These are phyloP conservation scores for Xerocomus spinulosus DNA, from an alignment of 768 basidiomycete genomes.

Conservation along the genomic window DNA sequence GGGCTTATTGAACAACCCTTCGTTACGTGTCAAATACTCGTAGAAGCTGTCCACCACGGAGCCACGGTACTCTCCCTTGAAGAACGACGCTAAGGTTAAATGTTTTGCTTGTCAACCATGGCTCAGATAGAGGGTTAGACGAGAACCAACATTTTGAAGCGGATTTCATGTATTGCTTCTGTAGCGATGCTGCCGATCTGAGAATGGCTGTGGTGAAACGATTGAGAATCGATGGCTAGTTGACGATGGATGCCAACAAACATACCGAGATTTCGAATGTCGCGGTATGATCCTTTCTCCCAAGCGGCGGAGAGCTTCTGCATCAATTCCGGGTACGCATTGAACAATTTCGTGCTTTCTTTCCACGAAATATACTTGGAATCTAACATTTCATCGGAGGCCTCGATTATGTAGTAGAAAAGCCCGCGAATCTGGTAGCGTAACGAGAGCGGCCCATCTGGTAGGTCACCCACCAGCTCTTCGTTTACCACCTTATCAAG, in stretches of 20 bases:
- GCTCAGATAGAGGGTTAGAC: not conserved
- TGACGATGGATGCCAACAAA: not conserved
- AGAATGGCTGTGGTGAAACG: not conserved
- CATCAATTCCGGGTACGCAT: not conserved
- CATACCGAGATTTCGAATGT: not conserved
- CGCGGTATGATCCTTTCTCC: not conserved
- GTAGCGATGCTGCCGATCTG: not conserved
- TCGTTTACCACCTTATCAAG: not conserved
- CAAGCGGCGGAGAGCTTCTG: not conserved
- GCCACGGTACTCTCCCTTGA: not conserved
- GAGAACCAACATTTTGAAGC: not conserved
- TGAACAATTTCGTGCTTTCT: not conserved
- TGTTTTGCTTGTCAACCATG: not conserved
- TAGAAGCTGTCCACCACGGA: not conserved
- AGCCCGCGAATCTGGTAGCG: not conserved
- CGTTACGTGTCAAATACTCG: not conserved
- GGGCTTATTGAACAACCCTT: not conserved
- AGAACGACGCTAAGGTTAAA: no score
- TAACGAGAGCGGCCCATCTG: not conserved
- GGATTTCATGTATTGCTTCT: not conserved
- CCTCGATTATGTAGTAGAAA: not conserved
- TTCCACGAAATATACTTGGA: not conserved
- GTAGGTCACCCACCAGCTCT: not conserved
- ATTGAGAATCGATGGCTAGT: not conserved
- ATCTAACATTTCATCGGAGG: not conserved